Percentiles rank a stretch among this genome's conserved stretches.
Evolutionary conservation across 306 rosid genomes (phyloP).

Genomic region (Trifolium dubium): DNA sequence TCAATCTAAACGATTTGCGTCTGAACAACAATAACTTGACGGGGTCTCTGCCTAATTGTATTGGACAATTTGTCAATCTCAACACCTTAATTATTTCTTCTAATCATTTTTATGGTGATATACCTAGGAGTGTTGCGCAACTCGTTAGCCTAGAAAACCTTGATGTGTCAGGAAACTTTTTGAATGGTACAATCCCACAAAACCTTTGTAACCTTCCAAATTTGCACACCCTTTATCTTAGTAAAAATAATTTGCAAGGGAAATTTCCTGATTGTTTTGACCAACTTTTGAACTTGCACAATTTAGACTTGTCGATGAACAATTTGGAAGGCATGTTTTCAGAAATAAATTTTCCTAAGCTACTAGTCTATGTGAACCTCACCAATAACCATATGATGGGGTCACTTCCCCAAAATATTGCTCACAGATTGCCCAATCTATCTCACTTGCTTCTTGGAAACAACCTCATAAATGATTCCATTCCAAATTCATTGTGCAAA

Average conservation of each 20-base stretch:
- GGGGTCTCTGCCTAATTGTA: conserved; percentile 29
- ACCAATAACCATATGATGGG: conserved; percentile 19
- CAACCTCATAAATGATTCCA: conserved; percentile 29
- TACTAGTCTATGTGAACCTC: conserved; percentile 21
- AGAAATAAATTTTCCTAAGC: conserved; percentile 14
- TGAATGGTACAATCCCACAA: conserved; percentile 24
- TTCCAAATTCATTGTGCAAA: conserved; percentile 32
- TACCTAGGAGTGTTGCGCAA: conserved; percentile 36
- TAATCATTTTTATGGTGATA: conserved; percentile 40
- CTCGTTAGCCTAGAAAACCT: conserved; percentile 12
- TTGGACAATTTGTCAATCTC: conserved; percentile 28
- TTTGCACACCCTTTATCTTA: not conserved
- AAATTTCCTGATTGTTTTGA: not conserved
- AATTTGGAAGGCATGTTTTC: conserved; percentile 3
- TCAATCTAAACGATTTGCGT: not conserved
- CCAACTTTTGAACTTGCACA: not conserved
- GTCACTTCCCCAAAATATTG: conserved; percentile 23
- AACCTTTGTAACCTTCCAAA: conserved; percentile 32
- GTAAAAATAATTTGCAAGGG: conserved; percentile 36
- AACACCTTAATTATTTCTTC: conserved; percentile 2
- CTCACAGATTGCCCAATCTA: conserved; percentile 28
- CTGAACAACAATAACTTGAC: conserved; percentile 25
- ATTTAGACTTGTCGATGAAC: conserved; percentile 17
- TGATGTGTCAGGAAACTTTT: conserved; percentile 22
- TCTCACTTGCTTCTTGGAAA: conserved; percentile 27